Base-by-base conservation (phyloP, 768 basidiomycete species). In the Boletus vermiculosoides region DNA sequence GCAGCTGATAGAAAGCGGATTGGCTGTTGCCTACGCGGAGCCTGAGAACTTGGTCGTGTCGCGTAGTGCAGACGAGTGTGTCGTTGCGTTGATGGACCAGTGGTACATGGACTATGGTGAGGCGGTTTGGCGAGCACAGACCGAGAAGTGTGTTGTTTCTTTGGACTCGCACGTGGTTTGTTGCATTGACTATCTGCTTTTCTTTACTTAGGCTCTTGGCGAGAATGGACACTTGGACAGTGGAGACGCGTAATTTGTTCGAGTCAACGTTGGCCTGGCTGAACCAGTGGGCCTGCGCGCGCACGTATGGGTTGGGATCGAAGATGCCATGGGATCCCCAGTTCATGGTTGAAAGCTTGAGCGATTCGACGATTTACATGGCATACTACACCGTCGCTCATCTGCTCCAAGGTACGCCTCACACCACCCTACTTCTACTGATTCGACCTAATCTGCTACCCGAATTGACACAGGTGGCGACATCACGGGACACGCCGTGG, bases 81-180 rank as follows among this genome's bases (percentile, higher is more conserved):
- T 98, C 20, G 94, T 99, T 56, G 95, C 96, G 4, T 76, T 99
- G 62, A 95, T 94, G 85, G 97, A 99, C 71, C 97, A 99, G 74
- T 99, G 96, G 95, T 99, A 98, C 73, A 75, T 98, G 72, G 94
- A 98, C 73, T 99, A 98, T 65, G 97, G 96, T 64, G 94, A 98
- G 77, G 72, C 83, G 1, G 69, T 71, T n/a, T 99, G 97, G 97
- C 90, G 87, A 71, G 83, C 80, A 16, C 82, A 91, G 66, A 85
- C 92, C 6, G 90, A 94, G 71, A 86, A 80, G 93, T 92, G 67
- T 51, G 85, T 80, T 2, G 40, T 54, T 22, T 50, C 37, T n/a
- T 37, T 50, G 16, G 23, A 33, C 10, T 56, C 41, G 45, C 18
- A 15, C 12, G 33, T 31, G 4, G 31, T 18, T 45, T 23, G 37